Percentiles rank a stretch among this genome's conserved stretches.
These are phyloP conservation scores for Dissophora globulifera DNA, from an alignment of 192 early-diverging fungal species.

Conservation along the genomic window DNA sequence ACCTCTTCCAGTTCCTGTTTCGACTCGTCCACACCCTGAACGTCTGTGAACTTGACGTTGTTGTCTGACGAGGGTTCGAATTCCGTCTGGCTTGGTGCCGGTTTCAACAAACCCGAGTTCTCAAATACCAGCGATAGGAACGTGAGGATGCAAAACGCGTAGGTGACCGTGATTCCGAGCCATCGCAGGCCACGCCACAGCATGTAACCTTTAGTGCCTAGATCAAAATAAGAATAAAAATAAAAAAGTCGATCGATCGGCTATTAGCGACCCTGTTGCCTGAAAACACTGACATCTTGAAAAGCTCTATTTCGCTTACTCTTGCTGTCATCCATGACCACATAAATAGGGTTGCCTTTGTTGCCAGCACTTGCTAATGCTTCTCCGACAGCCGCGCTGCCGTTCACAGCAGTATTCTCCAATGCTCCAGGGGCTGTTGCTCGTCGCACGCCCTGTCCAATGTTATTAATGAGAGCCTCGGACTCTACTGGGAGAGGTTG, in stretches of 20 bases:
- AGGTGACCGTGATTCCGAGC: conserved; percentile 69
- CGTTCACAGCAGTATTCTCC: conserved; percentile 19
- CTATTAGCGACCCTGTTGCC: no score
- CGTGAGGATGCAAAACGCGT: conserved; percentile 78
- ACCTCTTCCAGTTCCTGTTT: conserved; percentile 97
- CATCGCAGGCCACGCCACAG: conserved; percentile 68
- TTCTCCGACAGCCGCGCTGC: conserved; percentile 41
- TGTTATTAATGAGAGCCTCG: conserved; percentile 19
- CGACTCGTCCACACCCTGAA: conserved; percentile 98
- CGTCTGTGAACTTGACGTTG: conserved; percentile 89
- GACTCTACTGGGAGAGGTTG: conserved; percentile 33
- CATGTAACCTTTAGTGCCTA: conserved; percentile 63
- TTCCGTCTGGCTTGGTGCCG: conserved; percentile 64
- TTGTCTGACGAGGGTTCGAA: conserved; percentile 68
- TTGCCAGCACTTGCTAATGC: conserved; percentile 52
- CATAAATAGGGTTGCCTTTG: conserved; percentile 70
- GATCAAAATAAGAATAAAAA: background rate
- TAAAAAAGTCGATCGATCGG: no score
- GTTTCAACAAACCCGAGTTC: conserved; percentile 75
- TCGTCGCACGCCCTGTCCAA: conserved; percentile 25
- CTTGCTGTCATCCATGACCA: conserved; percentile 68
- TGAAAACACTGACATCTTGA: no score
- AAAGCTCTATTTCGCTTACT: no score
- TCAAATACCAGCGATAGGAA: conserved; percentile 75
- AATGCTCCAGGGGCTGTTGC: conserved; percentile 10